These are phyloP conservation scores for Solanum etuberosum DNA, from an alignment of 257 asterid genomes.

Conservation along the genomic window DNA sequence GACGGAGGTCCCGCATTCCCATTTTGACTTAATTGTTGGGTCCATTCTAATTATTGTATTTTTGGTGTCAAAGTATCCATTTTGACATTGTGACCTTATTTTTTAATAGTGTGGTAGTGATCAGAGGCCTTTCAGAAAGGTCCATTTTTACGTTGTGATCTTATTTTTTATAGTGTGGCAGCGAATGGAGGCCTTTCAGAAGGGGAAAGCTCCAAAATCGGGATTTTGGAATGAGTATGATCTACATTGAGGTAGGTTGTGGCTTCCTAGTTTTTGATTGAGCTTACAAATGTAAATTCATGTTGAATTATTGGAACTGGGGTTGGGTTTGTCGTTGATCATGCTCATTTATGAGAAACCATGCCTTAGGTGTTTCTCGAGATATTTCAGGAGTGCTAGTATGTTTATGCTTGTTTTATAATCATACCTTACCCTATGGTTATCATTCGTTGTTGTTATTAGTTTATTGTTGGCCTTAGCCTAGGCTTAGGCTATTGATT, in stretches of 20 bases:
- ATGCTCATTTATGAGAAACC: neutral
- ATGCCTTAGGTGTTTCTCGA: neutral
- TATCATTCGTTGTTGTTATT: too few relatives aligned
- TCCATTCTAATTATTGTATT: neutral
- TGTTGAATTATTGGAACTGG: neutral
- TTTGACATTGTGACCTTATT: neutral
- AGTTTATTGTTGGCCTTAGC: neutral
- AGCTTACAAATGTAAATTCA: neutral
- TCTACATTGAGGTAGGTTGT: neutral
- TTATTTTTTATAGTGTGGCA: neutral
- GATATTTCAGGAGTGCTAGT: neutral
- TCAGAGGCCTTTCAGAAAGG: neutral
- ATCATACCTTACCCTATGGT: neutral
- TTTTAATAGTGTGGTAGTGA: neutral
- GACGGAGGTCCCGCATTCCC: neutral
- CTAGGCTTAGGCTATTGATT: neutral
- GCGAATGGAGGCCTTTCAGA: neutral
- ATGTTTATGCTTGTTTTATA: neutral
- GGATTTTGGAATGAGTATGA: neutral
- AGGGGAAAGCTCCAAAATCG: neutral
- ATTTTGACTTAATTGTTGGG: neutral
- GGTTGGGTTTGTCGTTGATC: neutral
- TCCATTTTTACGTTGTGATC: neutral
- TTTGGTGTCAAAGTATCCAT: neutral
- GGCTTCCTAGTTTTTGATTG: neutral